These are phyloP conservation scores for Alloascoidea africana DNA, from an alignment of 805 yeast genomes.

Conservation along the genomic window DNA sequence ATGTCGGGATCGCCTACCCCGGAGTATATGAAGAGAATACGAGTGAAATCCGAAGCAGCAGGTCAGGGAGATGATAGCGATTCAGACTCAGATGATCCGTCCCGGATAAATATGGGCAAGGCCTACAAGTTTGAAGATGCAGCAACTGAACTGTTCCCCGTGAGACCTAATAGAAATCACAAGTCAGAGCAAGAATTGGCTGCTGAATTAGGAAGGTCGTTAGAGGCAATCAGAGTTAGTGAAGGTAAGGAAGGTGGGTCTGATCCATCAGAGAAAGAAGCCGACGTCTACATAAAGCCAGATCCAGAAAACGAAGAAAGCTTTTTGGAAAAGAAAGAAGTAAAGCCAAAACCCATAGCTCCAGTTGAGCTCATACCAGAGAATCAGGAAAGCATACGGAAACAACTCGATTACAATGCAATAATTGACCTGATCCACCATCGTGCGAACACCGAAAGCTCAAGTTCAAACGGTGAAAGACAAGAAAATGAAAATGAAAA, in stretches of 20 bases:
- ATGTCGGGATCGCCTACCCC: not conserved
- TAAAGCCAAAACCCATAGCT: not conserved
- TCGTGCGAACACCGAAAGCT: constrained; percentile 1
- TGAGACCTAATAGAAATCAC: not conserved
- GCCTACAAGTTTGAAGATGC: not conserved
- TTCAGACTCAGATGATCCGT: not conserved
- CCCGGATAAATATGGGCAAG: not conserved
- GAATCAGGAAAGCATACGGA: not conserved
- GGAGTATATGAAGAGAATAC: not conserved
- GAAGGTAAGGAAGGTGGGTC: not conserved
- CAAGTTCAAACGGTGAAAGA: too few species aligned
- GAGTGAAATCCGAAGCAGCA: not conserved
- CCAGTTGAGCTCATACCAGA: not conserved
- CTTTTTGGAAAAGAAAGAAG: not conserved
- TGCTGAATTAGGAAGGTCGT: too few species aligned
- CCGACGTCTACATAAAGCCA: not conserved
- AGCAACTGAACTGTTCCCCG: not conserved
- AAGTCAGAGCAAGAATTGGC: not conserved
- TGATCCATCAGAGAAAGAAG: not conserved
- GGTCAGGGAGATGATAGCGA: not conserved
- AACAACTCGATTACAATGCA: not conserved
- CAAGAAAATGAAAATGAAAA: too few species aligned
- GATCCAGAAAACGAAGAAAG: not conserved
- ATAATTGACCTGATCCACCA: not conserved
- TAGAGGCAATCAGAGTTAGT: too few species aligned